Evolutionary conservation across 306 rosid species (phyloP).

Genomic region (Hippophae gyantsensis): DNA sequence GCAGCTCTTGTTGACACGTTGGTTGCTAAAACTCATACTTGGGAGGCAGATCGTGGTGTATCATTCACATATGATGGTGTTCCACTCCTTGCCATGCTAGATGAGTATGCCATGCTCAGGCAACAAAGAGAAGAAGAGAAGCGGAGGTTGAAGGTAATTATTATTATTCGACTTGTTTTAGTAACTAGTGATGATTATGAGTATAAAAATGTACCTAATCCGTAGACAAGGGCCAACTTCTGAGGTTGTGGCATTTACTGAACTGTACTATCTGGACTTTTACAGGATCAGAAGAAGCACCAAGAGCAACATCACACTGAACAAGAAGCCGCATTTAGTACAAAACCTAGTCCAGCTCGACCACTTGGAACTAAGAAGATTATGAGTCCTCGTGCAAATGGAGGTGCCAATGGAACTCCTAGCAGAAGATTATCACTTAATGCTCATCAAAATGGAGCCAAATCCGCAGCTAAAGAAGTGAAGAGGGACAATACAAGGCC

Average conservation of each 20-base stretch:
- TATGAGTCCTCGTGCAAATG: conserved; percentile 68
- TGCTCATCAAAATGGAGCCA: conserved; percentile 75
- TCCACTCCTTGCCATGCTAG: conserved; percentile 97
- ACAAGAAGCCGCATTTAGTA: conserved; percentile 57
- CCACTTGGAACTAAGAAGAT: conserved; percentile 65
- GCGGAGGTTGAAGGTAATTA: conserved; percentile 78
- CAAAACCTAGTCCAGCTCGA: conserved; percentile 85
- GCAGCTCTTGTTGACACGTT: conserved; percentile 89
- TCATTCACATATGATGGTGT: conserved; percentile 88
- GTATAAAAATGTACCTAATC: too few relatives aligned
- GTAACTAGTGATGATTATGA: too few relatives aligned
- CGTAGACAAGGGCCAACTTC: too few relatives aligned
- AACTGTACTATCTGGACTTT: conserved; percentile 9
- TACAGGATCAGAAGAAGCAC: conserved; percentile 1
- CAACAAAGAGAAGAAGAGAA: conserved; percentile 96
- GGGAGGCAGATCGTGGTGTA: conserved; percentile 88
- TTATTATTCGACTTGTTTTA: neutral
- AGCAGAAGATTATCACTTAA: conserved; percentile 80
- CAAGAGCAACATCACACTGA: conserved; percentile 73
- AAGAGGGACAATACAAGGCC: conserved; percentile 58
- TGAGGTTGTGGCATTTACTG: neutral
- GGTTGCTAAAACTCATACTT: conserved; percentile 82
- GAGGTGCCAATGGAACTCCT: conserved; percentile 80
- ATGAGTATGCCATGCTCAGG: conserved; percentile 96
- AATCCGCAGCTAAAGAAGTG: conserved; percentile 62